Conservation (phyloP, 2,329 filamentous ascomycete species). For the Aureobasidium sp. region DNA sequence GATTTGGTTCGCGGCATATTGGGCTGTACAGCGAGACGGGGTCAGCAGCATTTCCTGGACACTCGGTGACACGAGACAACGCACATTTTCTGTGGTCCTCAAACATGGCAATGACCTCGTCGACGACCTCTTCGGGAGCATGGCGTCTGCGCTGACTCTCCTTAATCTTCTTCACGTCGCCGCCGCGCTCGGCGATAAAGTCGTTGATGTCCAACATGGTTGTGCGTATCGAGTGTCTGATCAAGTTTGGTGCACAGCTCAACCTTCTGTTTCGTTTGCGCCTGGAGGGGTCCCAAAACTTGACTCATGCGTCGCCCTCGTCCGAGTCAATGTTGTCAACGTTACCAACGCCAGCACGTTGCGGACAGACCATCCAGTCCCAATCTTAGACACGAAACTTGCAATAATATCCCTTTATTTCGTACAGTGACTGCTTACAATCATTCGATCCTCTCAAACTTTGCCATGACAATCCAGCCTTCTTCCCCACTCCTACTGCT, state of each 20-base stretch:
- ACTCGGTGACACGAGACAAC: neutral
- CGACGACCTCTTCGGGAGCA: constrained; percentile 75
- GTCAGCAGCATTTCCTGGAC: neutral
- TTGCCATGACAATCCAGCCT: neutral
- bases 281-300: neutral
- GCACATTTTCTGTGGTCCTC: constrained; percentile 73
- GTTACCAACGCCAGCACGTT: neutral
- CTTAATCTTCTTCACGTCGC: constrained; percentile 83
- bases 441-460: neutral
- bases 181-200: constrained; percentile 69
- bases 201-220: constrained; percentile 42
- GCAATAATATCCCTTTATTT: neutral
- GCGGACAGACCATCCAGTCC: neutral
- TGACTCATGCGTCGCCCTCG: neutral
- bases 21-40: constrained; percentile 40
- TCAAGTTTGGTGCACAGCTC: neutral
- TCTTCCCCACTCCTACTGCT: neutral
- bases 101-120: constrained; percentile 82
- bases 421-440: neutral
- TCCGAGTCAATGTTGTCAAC: neutral
- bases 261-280: constrained; percentile 2
- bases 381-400: neutral
- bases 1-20: constrained; percentile 73
- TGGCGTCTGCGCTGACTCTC: constrained; percentile 80
- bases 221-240: neutral